These are phyloP conservation scores for Pleodorina starrii DNA, from an alignment of 139 green algal species.

Conservation along the genomic window DNA sequence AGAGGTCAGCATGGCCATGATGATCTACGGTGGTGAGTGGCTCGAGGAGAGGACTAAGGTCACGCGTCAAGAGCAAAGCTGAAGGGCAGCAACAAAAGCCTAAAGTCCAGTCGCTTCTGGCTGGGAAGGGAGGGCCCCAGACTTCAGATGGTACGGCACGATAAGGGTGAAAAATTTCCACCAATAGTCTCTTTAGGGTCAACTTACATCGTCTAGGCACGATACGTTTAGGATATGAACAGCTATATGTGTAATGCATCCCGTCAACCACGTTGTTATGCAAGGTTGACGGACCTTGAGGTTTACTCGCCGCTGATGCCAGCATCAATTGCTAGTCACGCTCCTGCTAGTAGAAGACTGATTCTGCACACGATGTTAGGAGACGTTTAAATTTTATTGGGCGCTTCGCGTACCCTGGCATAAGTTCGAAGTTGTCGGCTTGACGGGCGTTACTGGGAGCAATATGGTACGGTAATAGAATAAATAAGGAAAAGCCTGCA, in stretches of 20 bases:
- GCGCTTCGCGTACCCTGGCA: no score
- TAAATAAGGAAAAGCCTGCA: no score
- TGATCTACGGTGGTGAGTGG: neutral
- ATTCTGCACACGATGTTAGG: no score
- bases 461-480: no score
- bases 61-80: neutral
- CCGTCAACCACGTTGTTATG: neutral
- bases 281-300: neutral
- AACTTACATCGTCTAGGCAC: neutral
- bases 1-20: constrained; percentile 39
- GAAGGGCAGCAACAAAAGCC: neutral
- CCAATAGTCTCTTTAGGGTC: neutral
- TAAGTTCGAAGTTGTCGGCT: no score
- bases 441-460: no score
- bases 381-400: no score
- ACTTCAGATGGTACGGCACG: neutral
- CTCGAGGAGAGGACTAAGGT: neutral
- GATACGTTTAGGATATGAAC: neutral
- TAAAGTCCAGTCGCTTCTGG: neutral
- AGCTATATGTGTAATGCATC: neutral
- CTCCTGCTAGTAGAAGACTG: no score
- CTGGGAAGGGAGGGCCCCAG: constrained; percentile 2
- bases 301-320: neutral
- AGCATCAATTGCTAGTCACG: neutral
- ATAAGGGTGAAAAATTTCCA: no score